phyloP scores from a whole-genome alignment of 495 filamentous ascomycete genomes.

The Talaromyces trachyspermus region DNA sequence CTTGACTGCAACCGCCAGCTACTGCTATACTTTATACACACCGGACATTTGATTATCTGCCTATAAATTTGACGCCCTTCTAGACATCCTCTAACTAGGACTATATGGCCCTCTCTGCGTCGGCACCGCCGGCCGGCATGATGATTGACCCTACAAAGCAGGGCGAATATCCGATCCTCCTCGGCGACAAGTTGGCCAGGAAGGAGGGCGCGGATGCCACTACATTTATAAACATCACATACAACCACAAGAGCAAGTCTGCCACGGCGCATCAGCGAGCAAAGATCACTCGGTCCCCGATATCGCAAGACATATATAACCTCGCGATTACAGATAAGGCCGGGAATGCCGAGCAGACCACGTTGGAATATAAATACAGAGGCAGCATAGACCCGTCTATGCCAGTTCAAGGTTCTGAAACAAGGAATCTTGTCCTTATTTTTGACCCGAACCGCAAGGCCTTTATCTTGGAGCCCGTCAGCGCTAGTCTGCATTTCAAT shows the following conservation, averaged over 20 bases:
- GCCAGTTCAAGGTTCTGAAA: constrained; percentile 19
- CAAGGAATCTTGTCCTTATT: constrained; percentile 39
- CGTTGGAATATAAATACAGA: constrained; percentile 40
- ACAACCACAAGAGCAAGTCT: constrained; percentile 50
- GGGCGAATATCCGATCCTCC: constrained; percentile 40
- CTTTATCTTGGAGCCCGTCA: constrained; percentile 45
- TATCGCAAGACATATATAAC: constrained; percentile 34
- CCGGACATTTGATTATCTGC: too few species aligned
- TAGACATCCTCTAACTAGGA: too few species aligned
- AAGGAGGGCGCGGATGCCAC: constrained; percentile 16
- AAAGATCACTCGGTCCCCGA: constrained; percentile 31
- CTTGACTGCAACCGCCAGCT: too few species aligned
- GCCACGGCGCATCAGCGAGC: constrained; percentile 31
- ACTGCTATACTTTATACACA: too few species aligned
- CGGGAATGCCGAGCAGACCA: constrained; percentile 30
- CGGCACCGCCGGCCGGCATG: constrained; percentile 22
- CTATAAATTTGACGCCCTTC: too few species aligned
- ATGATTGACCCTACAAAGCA: constrained; percentile 44
- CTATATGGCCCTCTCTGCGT: not conserved
- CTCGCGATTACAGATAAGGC: constrained; percentile 45
- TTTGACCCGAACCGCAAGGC: constrained; percentile 45
- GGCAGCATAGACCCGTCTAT: constrained; percentile 39
- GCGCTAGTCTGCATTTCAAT: constrained; percentile 50
- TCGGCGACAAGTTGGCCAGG: constrained; percentile 34
- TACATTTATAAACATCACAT: constrained; percentile 34